Conservation (phyloP, 768 basidiomycete species). For the Tulasnella sp. region DNA sequence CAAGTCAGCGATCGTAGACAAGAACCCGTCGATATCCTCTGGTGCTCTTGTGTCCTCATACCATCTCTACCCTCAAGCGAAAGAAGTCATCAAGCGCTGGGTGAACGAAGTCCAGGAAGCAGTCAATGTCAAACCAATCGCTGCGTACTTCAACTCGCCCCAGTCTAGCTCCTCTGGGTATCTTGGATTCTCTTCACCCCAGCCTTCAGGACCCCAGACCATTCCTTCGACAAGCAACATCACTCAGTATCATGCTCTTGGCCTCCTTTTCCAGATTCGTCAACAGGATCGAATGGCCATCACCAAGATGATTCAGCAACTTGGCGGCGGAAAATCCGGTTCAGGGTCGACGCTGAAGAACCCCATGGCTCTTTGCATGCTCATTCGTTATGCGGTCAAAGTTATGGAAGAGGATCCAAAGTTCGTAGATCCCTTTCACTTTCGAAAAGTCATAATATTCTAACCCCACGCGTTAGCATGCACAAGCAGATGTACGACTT, state of each 20-base stretch:
- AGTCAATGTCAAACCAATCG: constrained; percentile 70
- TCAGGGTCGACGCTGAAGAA: constrained; percentile 82
- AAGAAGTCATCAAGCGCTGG: constrained; percentile 97
- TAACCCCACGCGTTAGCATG: constrained; percentile 43
- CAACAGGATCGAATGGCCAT: constrained; percentile 99
- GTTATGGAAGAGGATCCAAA: constrained; percentile 98
- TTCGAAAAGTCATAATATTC: not conserved
- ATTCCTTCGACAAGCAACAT: constrained; percentile 86
- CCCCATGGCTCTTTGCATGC: constrained; percentile 96
- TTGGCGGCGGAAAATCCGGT: constrained; percentile 81
- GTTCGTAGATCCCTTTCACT: constrained; percentile 43
- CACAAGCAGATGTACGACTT: constrained; percentile 91
- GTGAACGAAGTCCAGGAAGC: constrained; percentile 99
- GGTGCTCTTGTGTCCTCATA: constrained; percentile 96
- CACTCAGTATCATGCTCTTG: constrained; percentile 94
- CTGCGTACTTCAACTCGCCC: constrained; percentile 55
- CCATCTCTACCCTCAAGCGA: constrained; percentile 87
- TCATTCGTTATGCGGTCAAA: constrained; percentile 96
- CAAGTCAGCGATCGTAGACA: constrained; percentile 97
- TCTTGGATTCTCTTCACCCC: constrained; percentile 56
- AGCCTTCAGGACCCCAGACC: constrained; percentile 55
- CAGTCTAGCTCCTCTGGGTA: constrained; percentile 42
- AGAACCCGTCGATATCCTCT: constrained; percentile 89
- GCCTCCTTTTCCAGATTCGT: constrained; percentile 86
- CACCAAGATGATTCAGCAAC: constrained; percentile 98